phyloP scores from a whole-genome alignment of 208 protist genomes.

The Trypanosoma vivax region DNA sequence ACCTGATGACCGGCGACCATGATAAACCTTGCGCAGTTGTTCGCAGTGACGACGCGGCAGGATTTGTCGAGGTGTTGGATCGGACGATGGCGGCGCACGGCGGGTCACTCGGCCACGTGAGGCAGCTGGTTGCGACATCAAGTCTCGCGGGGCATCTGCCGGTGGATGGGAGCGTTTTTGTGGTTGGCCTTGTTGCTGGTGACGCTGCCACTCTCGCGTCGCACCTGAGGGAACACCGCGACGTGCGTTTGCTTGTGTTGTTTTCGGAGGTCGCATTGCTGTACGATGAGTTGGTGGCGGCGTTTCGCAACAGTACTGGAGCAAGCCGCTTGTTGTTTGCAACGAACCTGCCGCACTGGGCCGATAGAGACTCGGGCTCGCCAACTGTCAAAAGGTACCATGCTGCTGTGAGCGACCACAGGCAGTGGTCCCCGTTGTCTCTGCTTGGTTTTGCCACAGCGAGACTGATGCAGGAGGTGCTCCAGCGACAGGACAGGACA shows the following conservation, averaged over 20 bases:
- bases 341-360: constrained; percentile 5
- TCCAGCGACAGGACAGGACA: background rate
- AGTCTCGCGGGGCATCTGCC: background rate
- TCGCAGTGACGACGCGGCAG: background rate
- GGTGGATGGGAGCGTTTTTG: constrained; percentile 2
- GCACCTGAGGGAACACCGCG: background rate
- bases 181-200: background rate
- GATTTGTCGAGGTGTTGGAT: background rate
- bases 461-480: background rate
- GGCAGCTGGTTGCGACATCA: background rate
- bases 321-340: background rate
- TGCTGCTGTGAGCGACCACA: background rate
- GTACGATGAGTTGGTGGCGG: background rate
- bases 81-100: background rate
- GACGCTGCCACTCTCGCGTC: background rate
- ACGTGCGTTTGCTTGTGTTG: background rate
- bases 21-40: background rate
- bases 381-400: background rate
- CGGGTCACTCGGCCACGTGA: background rate
- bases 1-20: background rate
- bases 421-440: background rate
- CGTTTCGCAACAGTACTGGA: background rate
- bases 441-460: background rate
- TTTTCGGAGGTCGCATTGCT: background rate
- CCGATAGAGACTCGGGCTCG: background rate